These are phyloP conservation scores for Thalia dealbata DNA, from an alignment of 176 grass and related monocot species.

Conservation along the genomic window DNA sequence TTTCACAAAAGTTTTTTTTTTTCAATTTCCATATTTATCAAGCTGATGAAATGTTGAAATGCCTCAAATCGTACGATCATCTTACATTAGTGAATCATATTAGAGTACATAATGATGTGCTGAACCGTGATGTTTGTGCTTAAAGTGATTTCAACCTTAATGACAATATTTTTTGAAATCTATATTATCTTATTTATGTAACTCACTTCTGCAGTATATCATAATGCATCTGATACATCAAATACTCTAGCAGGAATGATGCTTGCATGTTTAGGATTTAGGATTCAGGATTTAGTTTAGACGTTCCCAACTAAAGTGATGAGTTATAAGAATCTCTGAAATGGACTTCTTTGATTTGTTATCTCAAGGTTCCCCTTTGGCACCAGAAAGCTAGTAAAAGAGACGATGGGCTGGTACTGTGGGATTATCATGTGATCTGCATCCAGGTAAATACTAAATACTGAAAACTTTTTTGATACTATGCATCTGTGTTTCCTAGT, in stretches of 20 bases:
- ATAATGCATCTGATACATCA: not conserved
- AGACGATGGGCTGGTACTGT: slow-evolving; percentile 54
- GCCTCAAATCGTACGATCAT: not conserved
- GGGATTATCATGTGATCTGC: slow-evolving; percentile 97
- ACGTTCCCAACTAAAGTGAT: not conserved
- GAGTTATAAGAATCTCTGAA: not conserved
- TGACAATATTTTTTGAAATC: not conserved
- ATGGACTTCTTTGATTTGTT: not conserved
- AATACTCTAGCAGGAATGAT: too few species aligned
- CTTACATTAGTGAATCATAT: not conserved
- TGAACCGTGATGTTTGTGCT: not conserved
- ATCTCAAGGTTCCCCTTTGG: slow-evolving; percentile 70
- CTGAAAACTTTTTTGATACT: not conserved
- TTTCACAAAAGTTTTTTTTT: not conserved
- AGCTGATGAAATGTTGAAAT: not conserved
- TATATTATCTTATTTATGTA: not conserved
- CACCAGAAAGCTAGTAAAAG: slow-evolving; percentile 65
- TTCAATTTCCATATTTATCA: not conserved
- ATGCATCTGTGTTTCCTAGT: not conserved
- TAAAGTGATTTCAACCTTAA: not conserved
- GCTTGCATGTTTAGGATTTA: too few species aligned
- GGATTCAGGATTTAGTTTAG: not conserved
- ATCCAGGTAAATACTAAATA: slow-evolving; percentile 49
- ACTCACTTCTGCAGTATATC: not conserved
- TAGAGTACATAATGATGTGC: not conserved